A percentile compares a stretch with the other conserved stretches of the same genome.
Evolutionary conservation across 1,284 basidiomycete species (phyloP).

Genomic region (Malassezia obtusa): DNA sequence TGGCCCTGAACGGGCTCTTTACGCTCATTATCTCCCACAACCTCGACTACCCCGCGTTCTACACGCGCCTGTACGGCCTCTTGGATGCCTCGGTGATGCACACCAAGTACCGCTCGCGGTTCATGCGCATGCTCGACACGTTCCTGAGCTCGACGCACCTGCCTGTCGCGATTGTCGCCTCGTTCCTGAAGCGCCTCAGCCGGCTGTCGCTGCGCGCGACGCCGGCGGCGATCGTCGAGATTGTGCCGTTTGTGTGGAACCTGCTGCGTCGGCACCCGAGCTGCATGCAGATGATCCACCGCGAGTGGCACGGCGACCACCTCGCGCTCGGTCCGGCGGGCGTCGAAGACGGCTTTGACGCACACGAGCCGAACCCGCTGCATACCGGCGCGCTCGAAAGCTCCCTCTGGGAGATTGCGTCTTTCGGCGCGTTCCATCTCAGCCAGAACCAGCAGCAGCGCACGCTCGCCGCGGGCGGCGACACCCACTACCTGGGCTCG

Average conservation of each 20-base stretch:
- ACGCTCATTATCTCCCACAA: constrained; percentile 86
- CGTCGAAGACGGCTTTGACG: constrained; percentile 53
- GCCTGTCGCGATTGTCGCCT: constrained; percentile 76
- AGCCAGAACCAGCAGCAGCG: constrained; percentile 13
- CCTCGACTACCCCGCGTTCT: constrained; percentile 91
- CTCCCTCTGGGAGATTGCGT: constrained; percentile 81
- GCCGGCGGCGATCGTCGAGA: constrained; percentile 77
- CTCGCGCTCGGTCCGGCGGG: constrained; percentile 35
- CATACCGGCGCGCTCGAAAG: constrained; percentile 70
- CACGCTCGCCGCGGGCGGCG: constrained; percentile 18
- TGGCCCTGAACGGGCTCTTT: constrained; percentile 85
- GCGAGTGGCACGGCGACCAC: constrained; percentile 35
- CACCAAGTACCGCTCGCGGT: constrained; percentile 80
- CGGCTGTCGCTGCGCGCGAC: constrained; percentile 73
- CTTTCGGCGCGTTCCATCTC: constrained; percentile 53
- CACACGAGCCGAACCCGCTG: constrained; percentile 63
- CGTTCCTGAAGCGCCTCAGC: constrained; percentile 84
- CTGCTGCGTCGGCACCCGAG: constrained; percentile 82
- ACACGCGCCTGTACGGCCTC: constrained; percentile 81
- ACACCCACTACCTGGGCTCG: constrained; percentile 71
- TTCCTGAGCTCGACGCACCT: constrained; percentile 88
- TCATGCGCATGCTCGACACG: constrained; percentile 81
- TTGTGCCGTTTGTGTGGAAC: constrained; percentile 91
- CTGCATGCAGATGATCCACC: constrained; percentile 84
- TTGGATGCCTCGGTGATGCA: constrained; percentile 68